Evolutionary conservation across 2,329 filamentous ascomycete species (phyloP), one percentile per base, ranked within the genome.

Genomic region (Conoideocrella luteorostrata): DNA sequence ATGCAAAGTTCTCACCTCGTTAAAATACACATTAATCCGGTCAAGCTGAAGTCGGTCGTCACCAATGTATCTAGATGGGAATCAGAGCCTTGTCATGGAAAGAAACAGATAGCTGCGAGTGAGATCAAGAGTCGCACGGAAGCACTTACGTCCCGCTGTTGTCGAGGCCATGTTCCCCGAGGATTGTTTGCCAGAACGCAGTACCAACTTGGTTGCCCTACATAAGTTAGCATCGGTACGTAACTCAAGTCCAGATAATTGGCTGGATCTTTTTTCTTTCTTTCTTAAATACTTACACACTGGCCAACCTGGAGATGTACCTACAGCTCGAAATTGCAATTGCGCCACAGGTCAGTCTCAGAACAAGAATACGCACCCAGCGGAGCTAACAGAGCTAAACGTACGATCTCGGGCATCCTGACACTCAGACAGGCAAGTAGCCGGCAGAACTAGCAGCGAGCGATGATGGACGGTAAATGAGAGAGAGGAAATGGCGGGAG

Each of bases 161-260:
- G 73, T 97, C 93, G 65, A 98, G 88, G 66, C 91, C 91, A 72
- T 98, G 93, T 80, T 89, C 85, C 71, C 83, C 82, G 63, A 85
- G 88, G 67, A 89, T 88, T 62, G 76, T 85, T 71, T 89, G 85
- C 85, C 93, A 98, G 82, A 98, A 98, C 74, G 93, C 93, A 78
- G 93, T 91, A 90, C 93, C 93, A 62, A 97, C 95, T 87, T 97
- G 93, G 86, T 97, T 97, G 82, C 93, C 91, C 90, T 96, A 63
- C 59, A 54, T 50, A 58, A 69, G 64, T 55, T 48, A 41, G 46
- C 24, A 15, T 48, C 21, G 26, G 35, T n/a, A n/a, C n/a, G n/a
- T n/a, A n/a, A n/a, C n/a, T n/a, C n/a, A n/a, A n/a, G n/a, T n/a
- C n/a, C n/a, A n/a, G n/a, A n/a, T n/a, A n/a, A n/a, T n/a, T n/a